Percentiles rank a stretch among this genome's conserved stretches.
Conservation (phyloP, 345 rosid genomes). For the Jatropha curcas region DNA sequence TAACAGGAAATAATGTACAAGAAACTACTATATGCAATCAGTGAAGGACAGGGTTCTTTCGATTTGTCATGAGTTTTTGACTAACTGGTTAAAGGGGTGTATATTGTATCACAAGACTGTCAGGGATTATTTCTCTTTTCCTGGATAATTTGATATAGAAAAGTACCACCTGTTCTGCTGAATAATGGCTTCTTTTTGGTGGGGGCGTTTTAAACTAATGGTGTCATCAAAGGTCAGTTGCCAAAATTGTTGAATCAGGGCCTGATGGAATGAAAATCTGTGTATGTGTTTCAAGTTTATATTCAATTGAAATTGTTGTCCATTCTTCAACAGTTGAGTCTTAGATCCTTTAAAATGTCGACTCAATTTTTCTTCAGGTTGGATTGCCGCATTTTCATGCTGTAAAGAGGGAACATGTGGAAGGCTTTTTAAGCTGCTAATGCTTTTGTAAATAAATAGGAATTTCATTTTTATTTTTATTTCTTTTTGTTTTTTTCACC, state of each 20-base stretch:
- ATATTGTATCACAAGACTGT: conserved; percentile 26
- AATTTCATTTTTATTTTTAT: conserved; percentile 21
- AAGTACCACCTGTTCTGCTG: conserved; percentile 35
- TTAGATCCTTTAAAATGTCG: neutral
- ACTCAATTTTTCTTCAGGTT: conserved; percentile 19
- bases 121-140: conserved; percentile 22
- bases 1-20: conserved; percentile 93
- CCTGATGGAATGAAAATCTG: too few species aligned
- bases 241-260: neutral
- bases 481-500: neutral
- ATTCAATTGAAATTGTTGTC: neutral
- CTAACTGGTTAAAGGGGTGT: conserved; percentile 30
- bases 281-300: neutral
- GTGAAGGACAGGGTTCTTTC: conserved; percentile 97
- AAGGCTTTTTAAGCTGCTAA: conserved; percentile 31
- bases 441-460: conserved; percentile 51
- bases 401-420: conserved; percentile 15
- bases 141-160: conserved; percentile 32
- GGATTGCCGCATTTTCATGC: conserved; percentile 16
- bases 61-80: conserved; percentile 74
- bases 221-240: conserved; percentile 38
- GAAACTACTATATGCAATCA: conserved; percentile 89
- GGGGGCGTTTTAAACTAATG: conserved; percentile 15
- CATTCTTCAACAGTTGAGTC: neutral
- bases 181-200: conserved; percentile 38